Percentiles rank a stretch among this genome's conserved stretches.
Conservation (phyloP, 495 filamentous ascomycete species). For the Trichoderma virens region DNA sequence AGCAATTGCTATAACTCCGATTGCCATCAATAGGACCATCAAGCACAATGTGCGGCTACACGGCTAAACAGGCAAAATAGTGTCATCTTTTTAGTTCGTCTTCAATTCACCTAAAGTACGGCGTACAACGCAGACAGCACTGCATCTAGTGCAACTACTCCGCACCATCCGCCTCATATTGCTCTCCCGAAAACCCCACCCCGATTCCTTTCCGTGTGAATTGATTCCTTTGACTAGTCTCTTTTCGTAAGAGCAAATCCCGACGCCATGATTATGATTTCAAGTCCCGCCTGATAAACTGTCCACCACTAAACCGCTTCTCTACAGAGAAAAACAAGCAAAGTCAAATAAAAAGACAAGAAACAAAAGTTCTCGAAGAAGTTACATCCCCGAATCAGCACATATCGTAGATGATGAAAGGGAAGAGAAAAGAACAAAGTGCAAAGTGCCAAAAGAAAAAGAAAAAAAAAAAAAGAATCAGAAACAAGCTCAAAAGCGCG, state of each 20-base stretch:
- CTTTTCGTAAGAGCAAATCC: neutral
- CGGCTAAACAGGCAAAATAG: too few species aligned
- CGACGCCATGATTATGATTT: slow-evolving; percentile 7
- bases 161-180: neutral
- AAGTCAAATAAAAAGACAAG: neutral
- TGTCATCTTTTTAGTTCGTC: too few species aligned
- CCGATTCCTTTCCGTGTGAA: neutral
- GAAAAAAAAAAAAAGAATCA: neutral
- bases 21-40: too few species aligned
- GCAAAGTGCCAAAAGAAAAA: neutral
- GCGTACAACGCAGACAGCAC: too few species aligned
- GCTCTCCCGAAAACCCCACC: neutral
- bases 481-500: neutral
- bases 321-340: neutral
- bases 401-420: too few species aligned
- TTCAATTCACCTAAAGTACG: too few species aligned
- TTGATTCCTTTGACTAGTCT: neutral
- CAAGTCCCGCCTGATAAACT: neutral
- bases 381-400: too few species aligned
- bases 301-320: neutral
- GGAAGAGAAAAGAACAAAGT: neutral
- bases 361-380: too few species aligned
- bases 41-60: too few species aligned
- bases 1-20: too few species aligned
- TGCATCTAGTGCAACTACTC: neutral